phyloP scores from a whole-genome alignment of 1,284 basidiomycete genomes.

The Pseudozyma pruni region DNA sequence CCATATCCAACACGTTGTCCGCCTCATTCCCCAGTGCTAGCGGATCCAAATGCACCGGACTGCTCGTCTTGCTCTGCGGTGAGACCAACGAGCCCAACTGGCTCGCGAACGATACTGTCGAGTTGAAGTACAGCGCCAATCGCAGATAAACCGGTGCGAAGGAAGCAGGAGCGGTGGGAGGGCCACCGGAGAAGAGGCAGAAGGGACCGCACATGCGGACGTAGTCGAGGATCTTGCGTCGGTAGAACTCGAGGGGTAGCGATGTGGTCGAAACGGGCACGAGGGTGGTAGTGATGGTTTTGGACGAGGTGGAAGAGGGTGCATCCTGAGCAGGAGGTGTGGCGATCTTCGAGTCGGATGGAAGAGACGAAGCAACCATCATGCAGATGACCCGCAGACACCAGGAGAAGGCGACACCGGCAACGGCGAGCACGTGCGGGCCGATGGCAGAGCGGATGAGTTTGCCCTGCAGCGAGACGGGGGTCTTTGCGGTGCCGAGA shows the following conservation, averaged over 20 bases:
- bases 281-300: no score
- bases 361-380: conserved; percentile 8
- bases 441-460: conserved; percentile 38
- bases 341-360: background rate
- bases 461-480: conserved; percentile 38
- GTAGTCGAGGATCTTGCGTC: conserved; percentile 46
- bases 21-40: conserved; percentile 24
- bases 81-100: conserved; percentile 28
- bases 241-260: conserved; percentile 36
- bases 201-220: conserved; percentile 44
- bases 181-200: conserved; percentile 34
- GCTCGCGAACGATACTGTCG: conserved; percentile 21
- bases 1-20: conserved; percentile 27
- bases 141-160: conserved; percentile 40
- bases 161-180: conserved; percentile 4
- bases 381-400: conserved; percentile 28
- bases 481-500: conserved; percentile 44
- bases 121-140: conserved; percentile 32
- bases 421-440: conserved; percentile 36
- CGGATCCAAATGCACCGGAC: conserved; percentile 13
- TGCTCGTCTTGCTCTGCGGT: conserved; percentile 3
- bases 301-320: background rate
- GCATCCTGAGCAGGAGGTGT: background rate
- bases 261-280: background rate
- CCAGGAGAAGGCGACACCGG: conserved; percentile 37